Evolutionary conservation across 768 basidiomycete genomes (phyloP), one percentile per base, ranked within the genome.

Genomic region (Lactifluus volemus): DNA sequence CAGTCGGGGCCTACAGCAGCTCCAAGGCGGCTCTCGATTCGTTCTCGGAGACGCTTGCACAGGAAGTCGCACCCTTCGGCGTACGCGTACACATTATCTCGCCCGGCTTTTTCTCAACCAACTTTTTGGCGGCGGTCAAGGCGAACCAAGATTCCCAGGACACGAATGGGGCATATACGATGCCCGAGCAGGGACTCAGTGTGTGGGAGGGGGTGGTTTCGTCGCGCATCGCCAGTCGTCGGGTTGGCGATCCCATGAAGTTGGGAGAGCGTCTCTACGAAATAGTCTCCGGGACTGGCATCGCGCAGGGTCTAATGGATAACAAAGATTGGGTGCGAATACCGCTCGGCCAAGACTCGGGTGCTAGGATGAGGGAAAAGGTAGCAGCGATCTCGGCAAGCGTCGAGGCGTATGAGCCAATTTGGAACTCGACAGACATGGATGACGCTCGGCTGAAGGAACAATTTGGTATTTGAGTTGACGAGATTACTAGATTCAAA

Each of bases 21-120:
- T 36, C 54, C 34, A 25, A 55, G 10, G 34, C 14, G 14, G 45
- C 45, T 34, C 55, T 55, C 21, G 36, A 55, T 19, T 3, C 34
- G 10, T 51, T 51, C 50, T 34, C 49, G 10, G 49, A 50, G 49
- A 29, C 11, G 32, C 44, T 47, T 30, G 58, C 50, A 12, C 57
- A 42, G 21, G 72, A 73, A 60, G 54, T 72, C 38, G 67, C 63
- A n/a, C 67, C 67, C n/a, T 70, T 68, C 50, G 65, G 64, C 52
- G 67, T 72, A 47, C 67, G 67, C 14, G 69, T 66, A 25, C 49
- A 67, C 29, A 58, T 66, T 39, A 59, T 73, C 49, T 55, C 62
- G 51, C 71, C 70, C 1, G 72, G 72, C 5, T 68, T 64, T 58
- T 72, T 73, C 58, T 68, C 65, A n/a, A 71, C 70, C 15, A 65